A percentile compares a stretch with the other conserved stretches of the same genome.
phyloP scores from a whole-genome alignment of 257 asterid genomes.

The Solanum verrucosum region DNA sequence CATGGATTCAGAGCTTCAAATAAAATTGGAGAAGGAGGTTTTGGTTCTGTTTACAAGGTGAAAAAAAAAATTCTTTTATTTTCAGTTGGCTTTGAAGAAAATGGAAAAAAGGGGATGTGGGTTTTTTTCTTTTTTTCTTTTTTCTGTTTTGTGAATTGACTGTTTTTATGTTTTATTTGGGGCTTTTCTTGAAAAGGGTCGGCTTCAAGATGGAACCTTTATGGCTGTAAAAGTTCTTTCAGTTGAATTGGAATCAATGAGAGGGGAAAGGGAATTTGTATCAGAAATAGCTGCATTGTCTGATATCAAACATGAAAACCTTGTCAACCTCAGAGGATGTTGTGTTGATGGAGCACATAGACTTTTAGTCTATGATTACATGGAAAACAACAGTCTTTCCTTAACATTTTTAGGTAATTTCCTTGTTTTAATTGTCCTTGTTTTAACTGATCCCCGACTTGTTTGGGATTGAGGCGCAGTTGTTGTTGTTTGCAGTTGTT shows the following conservation, averaged over 20 bases:
- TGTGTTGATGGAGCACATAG: constrained; percentile 57
- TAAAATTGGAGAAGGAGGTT: constrained; percentile 73
- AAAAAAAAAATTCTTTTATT: not conserved
- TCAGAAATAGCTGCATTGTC: constrained; percentile 61
- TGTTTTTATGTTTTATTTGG: not conserved
- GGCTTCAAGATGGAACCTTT: constrained; percentile 31
- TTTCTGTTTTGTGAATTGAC: not conserved
- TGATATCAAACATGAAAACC: constrained; percentile 53
- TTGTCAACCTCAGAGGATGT: constrained; percentile 57
- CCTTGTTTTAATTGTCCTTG: not conserved
- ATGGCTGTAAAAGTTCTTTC: constrained; percentile 66
- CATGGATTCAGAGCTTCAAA: constrained; percentile 44
- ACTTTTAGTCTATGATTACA: constrained; percentile 53
- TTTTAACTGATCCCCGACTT: not conserved
- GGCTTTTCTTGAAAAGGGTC: constrained; percentile 29
- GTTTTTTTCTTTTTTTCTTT: not conserved
- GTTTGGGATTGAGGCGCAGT: not conserved
- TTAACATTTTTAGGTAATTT: constrained; percentile 48
- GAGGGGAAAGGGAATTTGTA: constrained; percentile 70
- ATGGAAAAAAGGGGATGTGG: not conserved
- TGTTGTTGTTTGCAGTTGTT: not conserved
- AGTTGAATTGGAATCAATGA: constrained; percentile 50
- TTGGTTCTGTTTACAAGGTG: constrained; percentile 71
- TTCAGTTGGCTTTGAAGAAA: not conserved
- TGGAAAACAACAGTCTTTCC: constrained; percentile 62